Evolutionary conservation across 306 rosid genomes (phyloP).

Genomic region (Begonia masoniana): DNA sequence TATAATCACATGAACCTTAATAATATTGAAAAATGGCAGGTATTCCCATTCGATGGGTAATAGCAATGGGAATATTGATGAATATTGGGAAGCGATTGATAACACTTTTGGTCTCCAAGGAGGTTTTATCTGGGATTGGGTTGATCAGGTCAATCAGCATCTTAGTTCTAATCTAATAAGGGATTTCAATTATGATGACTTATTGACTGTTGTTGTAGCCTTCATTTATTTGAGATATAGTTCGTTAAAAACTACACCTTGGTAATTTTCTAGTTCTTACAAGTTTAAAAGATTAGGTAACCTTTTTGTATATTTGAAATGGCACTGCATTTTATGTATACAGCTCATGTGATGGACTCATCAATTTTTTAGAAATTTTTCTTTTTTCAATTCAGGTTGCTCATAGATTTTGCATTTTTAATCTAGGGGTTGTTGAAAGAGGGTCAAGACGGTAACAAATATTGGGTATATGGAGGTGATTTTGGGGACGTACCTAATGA

Average conservation of each 20-base stretch:
- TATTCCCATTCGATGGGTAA: constrained; percentile 97
- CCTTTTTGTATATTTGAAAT: too few relatives aligned
- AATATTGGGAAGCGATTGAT: constrained; percentile 96
- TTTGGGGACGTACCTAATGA: constrained; percentile 89
- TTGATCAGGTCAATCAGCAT: constrained; percentile 52
- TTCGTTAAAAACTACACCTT: too few relatives aligned
- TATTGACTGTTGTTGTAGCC: too few relatives aligned
- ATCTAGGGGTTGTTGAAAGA: constrained; percentile 56
- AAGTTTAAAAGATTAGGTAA: too few relatives aligned
- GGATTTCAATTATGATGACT: constrained; percentile 1
- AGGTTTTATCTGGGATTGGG: constrained; percentile 99
- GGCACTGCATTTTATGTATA: too few relatives aligned
- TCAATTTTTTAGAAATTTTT: not conserved
- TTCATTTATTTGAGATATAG: too few relatives aligned
- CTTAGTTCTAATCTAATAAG: not conserved
- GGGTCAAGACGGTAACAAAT: constrained; percentile 39
- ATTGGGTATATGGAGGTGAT: constrained; percentile 98
- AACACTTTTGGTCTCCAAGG: constrained; percentile 95
- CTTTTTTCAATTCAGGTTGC: not conserved
- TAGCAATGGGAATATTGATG: constrained; percentile 75
- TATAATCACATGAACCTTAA: not conserved
- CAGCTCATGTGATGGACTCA: too few relatives aligned
- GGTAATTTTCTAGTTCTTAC: too few relatives aligned
- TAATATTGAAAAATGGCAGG: constrained; percentile 35
- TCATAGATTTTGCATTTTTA: constrained; percentile 5